Conservation (phyloP, 2,329 filamentous ascomycete genomes). For the Neocucurbitaria cava region DNA sequence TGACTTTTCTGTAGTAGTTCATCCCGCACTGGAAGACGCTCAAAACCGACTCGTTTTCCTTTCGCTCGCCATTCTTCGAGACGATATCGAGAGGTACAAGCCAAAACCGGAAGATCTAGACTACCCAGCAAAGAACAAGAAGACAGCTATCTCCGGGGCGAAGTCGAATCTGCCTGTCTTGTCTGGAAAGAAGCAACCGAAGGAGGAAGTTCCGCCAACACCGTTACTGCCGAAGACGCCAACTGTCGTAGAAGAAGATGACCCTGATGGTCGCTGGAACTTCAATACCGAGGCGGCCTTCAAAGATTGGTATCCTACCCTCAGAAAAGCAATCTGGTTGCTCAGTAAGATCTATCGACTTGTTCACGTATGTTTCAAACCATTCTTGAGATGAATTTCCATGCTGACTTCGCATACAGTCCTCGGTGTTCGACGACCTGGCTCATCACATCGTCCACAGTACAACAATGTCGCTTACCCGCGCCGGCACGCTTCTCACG, state of each 20-base stretch:
- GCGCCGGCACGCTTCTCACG: constrained; percentile 75
- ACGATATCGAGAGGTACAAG: constrained; percentile 71
- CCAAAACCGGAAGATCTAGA: constrained; percentile 70
- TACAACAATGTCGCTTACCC: constrained; percentile 81
- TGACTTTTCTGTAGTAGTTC: constrained; percentile 68
- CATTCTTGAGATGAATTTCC: background rate
- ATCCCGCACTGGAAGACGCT: constrained; percentile 71
- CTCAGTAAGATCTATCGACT: constrained; percentile 73
- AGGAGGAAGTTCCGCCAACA: constrained; percentile 42
- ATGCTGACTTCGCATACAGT: constrained; percentile 49
- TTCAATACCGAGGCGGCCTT: constrained; percentile 65
- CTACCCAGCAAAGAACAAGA: constrained; percentile 63
- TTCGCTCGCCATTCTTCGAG: constrained; percentile 66
- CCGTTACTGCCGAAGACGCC: constrained; percentile 57
- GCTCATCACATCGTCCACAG: constrained; percentile 87
- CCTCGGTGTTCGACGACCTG: constrained; percentile 73
- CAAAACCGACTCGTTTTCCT: constrained; percentile 72
- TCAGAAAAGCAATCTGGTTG: constrained; percentile 72
- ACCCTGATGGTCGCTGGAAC: constrained; percentile 57
- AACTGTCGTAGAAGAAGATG: constrained; percentile 60
- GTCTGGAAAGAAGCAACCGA: constrained; percentile 61
- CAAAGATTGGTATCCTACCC: constrained; percentile 70
- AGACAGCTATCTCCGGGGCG: constrained; percentile 49
- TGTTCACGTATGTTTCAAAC: constrained; percentile 62
- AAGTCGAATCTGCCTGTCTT: constrained; percentile 55